phyloP scores from a whole-genome alignment of 2,329 filamentous ascomycete species.

The Celoporthe dispersa region DNA sequence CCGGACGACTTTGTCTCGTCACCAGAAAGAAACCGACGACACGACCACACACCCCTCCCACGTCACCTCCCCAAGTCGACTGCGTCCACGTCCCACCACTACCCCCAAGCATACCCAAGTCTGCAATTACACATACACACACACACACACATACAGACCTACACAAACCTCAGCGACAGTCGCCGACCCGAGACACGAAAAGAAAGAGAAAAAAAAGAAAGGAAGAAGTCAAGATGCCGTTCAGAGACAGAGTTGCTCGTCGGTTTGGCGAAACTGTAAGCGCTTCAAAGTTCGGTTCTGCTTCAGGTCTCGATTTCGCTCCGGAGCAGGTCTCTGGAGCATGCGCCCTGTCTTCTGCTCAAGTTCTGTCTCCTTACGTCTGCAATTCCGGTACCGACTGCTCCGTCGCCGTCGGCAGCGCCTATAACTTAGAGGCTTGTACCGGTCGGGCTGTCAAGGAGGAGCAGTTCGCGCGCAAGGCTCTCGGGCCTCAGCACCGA shows the following conservation, averaged over 20 bases:
- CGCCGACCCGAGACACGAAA: not conserved
- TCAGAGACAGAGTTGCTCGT: constrained; percentile 46
- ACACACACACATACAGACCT: not conserved
- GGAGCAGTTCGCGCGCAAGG: constrained; percentile 13
- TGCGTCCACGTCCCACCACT: constrained; percentile 1
- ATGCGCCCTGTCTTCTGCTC: constrained; percentile 22
- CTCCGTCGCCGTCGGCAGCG: not conserved
- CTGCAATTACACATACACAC: not conserved
- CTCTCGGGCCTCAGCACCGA: constrained; percentile 17
- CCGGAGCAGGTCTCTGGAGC: constrained; percentile 24
- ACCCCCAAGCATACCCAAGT: not conserved
- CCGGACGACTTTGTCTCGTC: not conserved
- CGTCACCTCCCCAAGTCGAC: not conserved
- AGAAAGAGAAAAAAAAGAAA: not conserved
- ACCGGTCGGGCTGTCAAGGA: not conserved
- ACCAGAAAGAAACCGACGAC: not conserved
- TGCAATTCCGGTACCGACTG: not conserved
- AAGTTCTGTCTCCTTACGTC: not conserved
- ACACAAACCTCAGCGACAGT: not conserved
- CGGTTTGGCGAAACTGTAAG: constrained; percentile 54
- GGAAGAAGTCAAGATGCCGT: constrained; percentile 37
- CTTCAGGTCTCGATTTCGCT: constrained; percentile 22
- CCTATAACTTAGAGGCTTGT: not conserved
- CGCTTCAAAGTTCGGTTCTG: constrained; percentile 24
- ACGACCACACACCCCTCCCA: not conserved